Percentiles rank a stretch among this genome's conserved stretches.
phyloP scores from a whole-genome alignment of 306 rosid genomes.

The Erythrophleum fordii region DNA sequence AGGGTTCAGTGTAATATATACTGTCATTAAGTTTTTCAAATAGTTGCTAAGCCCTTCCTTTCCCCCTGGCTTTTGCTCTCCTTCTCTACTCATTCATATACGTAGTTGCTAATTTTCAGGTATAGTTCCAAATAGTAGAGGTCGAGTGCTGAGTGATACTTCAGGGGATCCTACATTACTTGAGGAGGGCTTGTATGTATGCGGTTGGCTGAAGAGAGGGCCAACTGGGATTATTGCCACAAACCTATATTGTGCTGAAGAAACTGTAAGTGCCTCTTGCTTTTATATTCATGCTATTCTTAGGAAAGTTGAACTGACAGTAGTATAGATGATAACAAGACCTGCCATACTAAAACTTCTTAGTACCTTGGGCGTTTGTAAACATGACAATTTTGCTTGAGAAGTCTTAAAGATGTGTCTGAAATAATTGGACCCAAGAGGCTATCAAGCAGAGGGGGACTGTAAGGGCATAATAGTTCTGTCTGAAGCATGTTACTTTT shows the following conservation, averaged over 20 bases:
- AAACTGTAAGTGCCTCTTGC: slow-evolving; percentile 68
- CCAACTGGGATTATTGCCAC: slow-evolving; percentile 97
- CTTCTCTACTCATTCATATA: background rate
- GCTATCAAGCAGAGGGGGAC: background rate
- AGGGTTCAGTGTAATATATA: background rate
- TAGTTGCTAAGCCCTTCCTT: background rate
- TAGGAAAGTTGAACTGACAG: slow-evolving; percentile 23
- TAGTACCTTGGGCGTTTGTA: background rate
- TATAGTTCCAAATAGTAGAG: slow-evolving; percentile 76
- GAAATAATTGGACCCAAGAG: background rate
- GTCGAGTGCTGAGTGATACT: slow-evolving; percentile 69
- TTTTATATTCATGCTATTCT: slow-evolving; percentile 30
- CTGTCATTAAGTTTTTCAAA: background rate
- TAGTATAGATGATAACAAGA: slow-evolving; percentile 9
- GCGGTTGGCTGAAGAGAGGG: slow-evolving; percentile 98
- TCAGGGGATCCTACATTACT: slow-evolving; percentile 46
- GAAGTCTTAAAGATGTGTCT: slow-evolving; percentile 17
- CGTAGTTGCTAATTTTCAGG: slow-evolving; percentile 58
- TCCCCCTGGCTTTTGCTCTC: background rate
- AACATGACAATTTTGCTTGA: slow-evolving; percentile 10
- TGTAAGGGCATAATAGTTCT: background rate
- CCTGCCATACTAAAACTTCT: background rate
- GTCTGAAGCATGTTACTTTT: background rate
- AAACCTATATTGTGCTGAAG: slow-evolving; percentile 89
- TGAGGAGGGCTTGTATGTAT: slow-evolving; percentile 85